Evolutionary conservation across 2,329 filamentous ascomycete species (phyloP).

Genomic region (Cryphonectria naterciae): DNA sequence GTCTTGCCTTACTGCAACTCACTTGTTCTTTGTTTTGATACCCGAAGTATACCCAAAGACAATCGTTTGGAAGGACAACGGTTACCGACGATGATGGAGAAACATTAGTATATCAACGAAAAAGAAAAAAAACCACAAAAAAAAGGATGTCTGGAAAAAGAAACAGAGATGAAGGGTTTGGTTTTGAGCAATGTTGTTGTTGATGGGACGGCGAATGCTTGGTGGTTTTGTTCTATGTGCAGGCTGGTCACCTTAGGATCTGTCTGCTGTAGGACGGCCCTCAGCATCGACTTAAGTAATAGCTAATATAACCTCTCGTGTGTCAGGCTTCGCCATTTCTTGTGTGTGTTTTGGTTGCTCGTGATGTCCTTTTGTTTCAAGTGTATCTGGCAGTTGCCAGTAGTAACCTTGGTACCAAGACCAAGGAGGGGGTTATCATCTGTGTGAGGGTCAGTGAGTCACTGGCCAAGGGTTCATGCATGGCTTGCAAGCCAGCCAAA

Average conservation of each 20-base stretch:
- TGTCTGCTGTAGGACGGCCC: conserved; percentile 14
- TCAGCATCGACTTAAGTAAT: conserved; percentile 23
- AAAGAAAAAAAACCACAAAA: conserved; percentile 26
- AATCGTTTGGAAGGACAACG: conserved; percentile 33
- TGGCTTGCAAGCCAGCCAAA: no score
- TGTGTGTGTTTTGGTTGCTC: background rate
- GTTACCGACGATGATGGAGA: conserved; percentile 32
- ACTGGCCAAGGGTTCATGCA: no score
- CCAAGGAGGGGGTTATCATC: background rate
- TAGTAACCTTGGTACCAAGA: background rate
- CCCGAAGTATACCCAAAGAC: conserved; percentile 43
- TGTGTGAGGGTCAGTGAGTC: no score
- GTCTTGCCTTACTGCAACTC: conserved; percentile 34
- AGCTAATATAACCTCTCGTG: conserved; percentile 23
- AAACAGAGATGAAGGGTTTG: conserved; percentile 13
- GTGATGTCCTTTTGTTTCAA: background rate
- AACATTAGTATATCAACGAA: conserved; percentile 15
- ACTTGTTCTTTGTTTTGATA: conserved; percentile 41
- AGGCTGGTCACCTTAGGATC: conserved; percentile 14
- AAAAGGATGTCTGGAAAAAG: conserved; percentile 22
- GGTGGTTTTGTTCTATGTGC: conserved; percentile 11
- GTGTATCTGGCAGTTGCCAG: background rate
- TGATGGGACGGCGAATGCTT: conserved; percentile 20
- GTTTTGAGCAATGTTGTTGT: conserved; percentile 18
- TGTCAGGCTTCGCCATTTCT: conserved; percentile 12